Evolutionary conservation across 805 yeast genomes (phyloP).

Genomic region (Metschnikowia peoriensis): DNA sequence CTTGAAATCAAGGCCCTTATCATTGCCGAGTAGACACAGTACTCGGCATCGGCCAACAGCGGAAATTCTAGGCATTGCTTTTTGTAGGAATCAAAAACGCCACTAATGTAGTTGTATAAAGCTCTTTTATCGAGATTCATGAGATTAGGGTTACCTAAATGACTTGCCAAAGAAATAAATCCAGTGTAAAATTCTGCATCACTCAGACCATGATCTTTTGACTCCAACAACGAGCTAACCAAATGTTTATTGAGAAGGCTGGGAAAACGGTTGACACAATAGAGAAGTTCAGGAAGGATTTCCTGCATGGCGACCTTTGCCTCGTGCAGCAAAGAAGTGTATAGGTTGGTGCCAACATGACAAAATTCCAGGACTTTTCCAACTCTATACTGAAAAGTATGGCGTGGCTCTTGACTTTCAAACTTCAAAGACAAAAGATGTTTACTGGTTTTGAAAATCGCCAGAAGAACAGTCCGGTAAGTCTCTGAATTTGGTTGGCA

Average conservation of each 20-base stretch:
- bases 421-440: slow-evolving; percentile 31
- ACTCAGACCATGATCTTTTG: slow-evolving; percentile 21
- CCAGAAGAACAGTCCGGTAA: slow-evolving; percentile 47
- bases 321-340: slow-evolving; percentile 44
- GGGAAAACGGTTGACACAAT: slow-evolving; percentile 27
- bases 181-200: slow-evolving; percentile 38
- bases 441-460: slow-evolving; percentile 51
- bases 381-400: slow-evolving; percentile 46
- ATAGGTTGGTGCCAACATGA: slow-evolving; percentile 43
- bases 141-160: slow-evolving; percentile 20
- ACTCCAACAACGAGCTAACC: slow-evolving; percentile 22
- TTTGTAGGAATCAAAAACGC: slow-evolving; percentile 35
- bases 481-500: slow-evolving; percentile 58
- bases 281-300: slow-evolving; percentile 38
- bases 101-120: slow-evolving; percentile 26
- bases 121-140: slow-evolving; percentile 18
- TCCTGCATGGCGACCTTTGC: slow-evolving; percentile 31
- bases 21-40: slow-evolving; percentile 48
- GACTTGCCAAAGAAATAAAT: slow-evolving; percentile 31
- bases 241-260: slow-evolving; percentile 23
- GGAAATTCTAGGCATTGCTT: slow-evolving; percentile 14
- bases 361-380: slow-evolving; percentile 44
- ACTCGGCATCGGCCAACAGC: slow-evolving; percentile 30
- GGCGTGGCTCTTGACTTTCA: slow-evolving; percentile 46
- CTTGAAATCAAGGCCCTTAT: slow-evolving; percentile 53